A percentile compares a stretch with the other conserved stretches of the same genome.
These are phyloP conservation scores for Vishniacozyma victoriae DNA, from an alignment of 768 basidiomycete genomes.

Conservation along the genomic window DNA sequence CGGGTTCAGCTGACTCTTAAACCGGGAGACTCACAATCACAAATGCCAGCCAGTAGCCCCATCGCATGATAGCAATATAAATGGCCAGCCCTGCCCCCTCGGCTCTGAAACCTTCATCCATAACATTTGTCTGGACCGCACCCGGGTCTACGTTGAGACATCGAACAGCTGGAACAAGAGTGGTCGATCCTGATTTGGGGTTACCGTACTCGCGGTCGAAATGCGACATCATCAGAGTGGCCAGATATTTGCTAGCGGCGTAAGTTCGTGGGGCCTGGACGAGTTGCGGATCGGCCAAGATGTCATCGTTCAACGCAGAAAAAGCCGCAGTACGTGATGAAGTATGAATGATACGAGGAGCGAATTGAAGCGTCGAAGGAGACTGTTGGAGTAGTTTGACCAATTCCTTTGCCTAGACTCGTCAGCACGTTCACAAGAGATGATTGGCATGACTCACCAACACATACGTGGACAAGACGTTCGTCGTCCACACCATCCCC, in stretches of 20 bases:
- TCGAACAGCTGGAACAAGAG: conserved; percentile 7
- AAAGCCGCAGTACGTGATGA: conserved; percentile 20
- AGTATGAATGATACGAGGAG: conserved; percentile 43
- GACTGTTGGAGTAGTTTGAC: conserved; percentile 26
- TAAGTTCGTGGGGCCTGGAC: conserved; percentile 23
- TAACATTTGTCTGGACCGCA: conserved; percentile 17
- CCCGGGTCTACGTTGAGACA: conserved; percentile 23
- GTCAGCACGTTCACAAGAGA: not conserved
- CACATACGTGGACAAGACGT: conserved; percentile 40
- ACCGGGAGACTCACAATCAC: conserved; percentile 13
- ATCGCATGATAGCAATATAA: conserved; percentile 10
- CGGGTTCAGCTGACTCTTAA: not conserved
- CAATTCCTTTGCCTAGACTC: conserved; percentile 35
- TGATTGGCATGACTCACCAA: conserved; percentile 27
- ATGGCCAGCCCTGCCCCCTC: conserved; percentile 3
- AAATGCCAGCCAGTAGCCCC: conserved; percentile 20
- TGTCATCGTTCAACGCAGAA: conserved; percentile 12
- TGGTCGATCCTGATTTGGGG: not conserved
- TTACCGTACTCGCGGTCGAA: conserved; percentile 27
- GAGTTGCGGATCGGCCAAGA: conserved; percentile 36
- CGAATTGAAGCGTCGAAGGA: conserved; percentile 25
- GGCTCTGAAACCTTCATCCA: conserved; percentile 3
- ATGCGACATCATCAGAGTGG: conserved; percentile 33
- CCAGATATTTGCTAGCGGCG: conserved; percentile 40
- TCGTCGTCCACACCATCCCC: conserved; percentile 40